Percentiles rank a stretch among this genome's conserved stretches.
These are phyloP conservation scores for Nothomitra cinnamomea DNA, from an alignment of 2,329 filamentous ascomycete genomes.

Conservation along the genomic window DNA sequence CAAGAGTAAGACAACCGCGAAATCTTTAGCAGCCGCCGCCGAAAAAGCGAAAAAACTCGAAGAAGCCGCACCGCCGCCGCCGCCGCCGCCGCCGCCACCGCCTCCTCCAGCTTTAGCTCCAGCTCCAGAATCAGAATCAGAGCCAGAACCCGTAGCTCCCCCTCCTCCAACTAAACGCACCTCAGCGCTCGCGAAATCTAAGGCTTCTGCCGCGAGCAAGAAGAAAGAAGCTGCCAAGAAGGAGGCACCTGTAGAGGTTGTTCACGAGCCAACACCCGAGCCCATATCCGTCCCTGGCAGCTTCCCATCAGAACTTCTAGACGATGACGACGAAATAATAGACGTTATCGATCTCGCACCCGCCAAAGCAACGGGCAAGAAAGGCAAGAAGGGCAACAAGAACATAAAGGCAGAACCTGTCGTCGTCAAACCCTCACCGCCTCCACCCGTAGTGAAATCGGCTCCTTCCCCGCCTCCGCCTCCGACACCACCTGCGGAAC, in stretches of 20 bases:
- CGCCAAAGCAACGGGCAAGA: constrained; percentile 25
- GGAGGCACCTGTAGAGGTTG: constrained; percentile 13
- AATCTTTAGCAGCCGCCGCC: too few relatives aligned
- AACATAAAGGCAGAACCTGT: constrained; percentile 19
- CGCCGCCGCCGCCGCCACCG: too few relatives aligned
- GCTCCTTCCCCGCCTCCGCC: constrained; percentile 21
- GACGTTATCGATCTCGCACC: constrained; percentile 35
- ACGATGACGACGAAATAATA: constrained; percentile 25
- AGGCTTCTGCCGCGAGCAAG: constrained; percentile 23
- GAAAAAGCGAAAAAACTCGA: constrained; percentile 25
- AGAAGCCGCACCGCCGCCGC: constrained; percentile 14
- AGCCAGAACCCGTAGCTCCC: constrained; percentile 6
- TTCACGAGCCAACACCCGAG: constrained; percentile 18
- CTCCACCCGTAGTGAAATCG: constrained; percentile 13
- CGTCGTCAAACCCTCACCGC: neutral
- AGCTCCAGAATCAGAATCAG: constrained; percentile 8
- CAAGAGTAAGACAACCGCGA: neutral
- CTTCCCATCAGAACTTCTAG: constrained; percentile 33
- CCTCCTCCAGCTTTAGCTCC: neutral
- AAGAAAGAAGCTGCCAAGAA: constrained; percentile 18
- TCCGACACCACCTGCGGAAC: constrained; percentile 12
- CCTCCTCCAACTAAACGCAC: neutral
- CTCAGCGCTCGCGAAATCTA: neutral
- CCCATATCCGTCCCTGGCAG: constrained; percentile 32
- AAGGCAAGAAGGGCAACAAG: constrained; percentile 23